Base-by-base conservation (phyloP, 2,329 filamentous ascomycete genomes). In the Neophaeococcomyces mojaviensis region DNA sequence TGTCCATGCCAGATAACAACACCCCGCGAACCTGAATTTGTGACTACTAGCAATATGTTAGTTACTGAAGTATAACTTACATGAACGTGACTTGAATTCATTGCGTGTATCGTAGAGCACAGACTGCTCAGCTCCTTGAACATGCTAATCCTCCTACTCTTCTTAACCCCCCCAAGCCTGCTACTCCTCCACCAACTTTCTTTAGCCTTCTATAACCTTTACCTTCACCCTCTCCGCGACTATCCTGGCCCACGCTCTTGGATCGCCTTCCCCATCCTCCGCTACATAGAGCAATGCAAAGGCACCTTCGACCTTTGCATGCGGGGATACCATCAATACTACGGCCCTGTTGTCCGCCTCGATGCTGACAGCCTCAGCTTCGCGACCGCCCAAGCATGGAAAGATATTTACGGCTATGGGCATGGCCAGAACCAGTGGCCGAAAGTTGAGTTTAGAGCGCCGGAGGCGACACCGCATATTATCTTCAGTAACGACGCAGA, bases 301-400 rank as follows among this genome's bases (percentile, higher is more conserved):
- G 37, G 37, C 24, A 39, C 12, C 7, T 30, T 39, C 24, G 37
- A 39, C 24, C 37, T 15, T 4, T 15, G 13, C 20, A 8, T 43
- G 26, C 13, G 18, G n/a, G 8, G 33, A 9, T 43, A 28, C 24
- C 60, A 63, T 39, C 48, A 58, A 1, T 38, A 50, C 26, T 62
- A 62, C 44, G 61, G 61, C 4, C 36, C 53, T 7, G 50, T 62
- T 3, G 56, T 64, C 7, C 60, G 61, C 2, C 51, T 61, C 15
- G 55, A 57, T 1, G 59, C 60, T 1, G 44, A 60, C 16, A 57
- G 59, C 28, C 48, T 63, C n/a, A 55, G 58, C 1, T 61, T 60
- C 30, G 52, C 45, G 34, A 41, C 53, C 4, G 49, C 51, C 10
- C 49, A 55, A 6, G 59, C 58, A 12, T 63, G 59, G 60, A 59